These are phyloP conservation scores for Raphanus sativus DNA, from an alignment of 345 rosid species.

Conservation along the genomic window DNA sequence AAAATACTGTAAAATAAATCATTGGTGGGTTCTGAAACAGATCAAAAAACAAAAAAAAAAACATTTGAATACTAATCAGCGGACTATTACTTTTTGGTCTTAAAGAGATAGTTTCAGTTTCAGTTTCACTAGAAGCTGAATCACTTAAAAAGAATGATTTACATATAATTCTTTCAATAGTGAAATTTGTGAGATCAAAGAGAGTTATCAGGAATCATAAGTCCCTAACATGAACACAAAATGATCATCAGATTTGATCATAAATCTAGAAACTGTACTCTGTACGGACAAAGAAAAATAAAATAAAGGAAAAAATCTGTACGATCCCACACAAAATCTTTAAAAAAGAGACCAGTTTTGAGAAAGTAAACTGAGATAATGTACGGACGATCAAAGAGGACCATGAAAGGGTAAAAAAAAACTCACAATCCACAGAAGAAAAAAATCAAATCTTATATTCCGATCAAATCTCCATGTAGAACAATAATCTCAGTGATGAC, in stretches of 20 bases:
- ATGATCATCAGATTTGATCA: constrained; percentile 22
- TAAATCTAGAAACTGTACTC: constrained; percentile 6
- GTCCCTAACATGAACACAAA: neutral
- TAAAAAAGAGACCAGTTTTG: neutral
- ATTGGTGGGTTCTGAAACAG: constrained; percentile 1
- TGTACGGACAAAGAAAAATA: neutral
- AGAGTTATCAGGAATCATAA: neutral
- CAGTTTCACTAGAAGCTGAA: constrained; percentile 24
- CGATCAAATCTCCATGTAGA: constrained; percentile 34
- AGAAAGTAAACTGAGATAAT: neutral
- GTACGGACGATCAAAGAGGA: constrained; percentile 15
- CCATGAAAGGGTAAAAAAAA: neutral
- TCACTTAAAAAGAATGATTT: neutral
- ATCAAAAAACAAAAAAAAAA: neutral
- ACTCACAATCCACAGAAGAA: constrained; percentile 8
- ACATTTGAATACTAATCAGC: no score
- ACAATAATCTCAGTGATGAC: constrained; percentile 13
- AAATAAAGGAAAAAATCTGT: neutral
- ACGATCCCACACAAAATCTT: constrained; percentile 19
- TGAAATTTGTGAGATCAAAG: constrained; percentile 18
- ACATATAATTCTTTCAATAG: neutral
- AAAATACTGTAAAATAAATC: neutral
- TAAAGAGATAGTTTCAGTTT: no score
- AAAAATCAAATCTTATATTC: constrained; percentile 19
- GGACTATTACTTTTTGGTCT: neutral